Base-by-base conservation (phyloP, 108 stramenopile genomes). In the Nitzschia sp. region DNA sequence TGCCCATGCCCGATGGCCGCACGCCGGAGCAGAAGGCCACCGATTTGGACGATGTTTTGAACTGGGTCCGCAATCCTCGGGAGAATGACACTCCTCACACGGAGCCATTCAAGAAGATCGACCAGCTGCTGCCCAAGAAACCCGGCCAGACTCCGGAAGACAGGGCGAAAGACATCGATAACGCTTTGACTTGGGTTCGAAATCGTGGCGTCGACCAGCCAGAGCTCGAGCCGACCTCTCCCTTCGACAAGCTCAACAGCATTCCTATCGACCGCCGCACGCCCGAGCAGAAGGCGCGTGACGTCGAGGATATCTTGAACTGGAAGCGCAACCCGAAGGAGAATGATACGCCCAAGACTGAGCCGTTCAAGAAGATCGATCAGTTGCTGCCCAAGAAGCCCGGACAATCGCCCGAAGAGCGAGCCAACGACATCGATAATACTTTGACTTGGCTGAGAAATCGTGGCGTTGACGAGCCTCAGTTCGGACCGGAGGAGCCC, bases 181-280 rank as follows among this genome's bases (percentile, higher is more conserved):
- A 36, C 28, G 80, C 69, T 21, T 23, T 80, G n/a, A 52, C 65
- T 23, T 80, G 80, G 80, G 60, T 71, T 1, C 69, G 75, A 0
- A 68, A 66, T 16, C 35, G 54, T 15, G 46, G 48, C 27, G 46
- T 52, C 26, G 52, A 28, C 47, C 21, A 63, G 3, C 45, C 44
- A 16, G 28, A 55, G 32, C 13, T 28, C 44, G 55, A 54, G 13
- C 35, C 27, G 3, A 35, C 63, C 22, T 26, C 46, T 29, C 17
- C 17, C 25, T 74, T 74, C 35, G 58, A 74, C 56, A 58, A 58
- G 64, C 35, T 74, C 13, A 11, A 52, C 16, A 53, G 47, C 27
- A 45, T 74, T 52, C 78, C 77, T 25, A 34, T 65, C 19, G 28
- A 25, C n/a, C 53, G 38, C 17, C 61, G 58, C 2, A 53, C 58